Evolutionary conservation across 768 basidiomycete species (phyloP).

Genomic region (Clitopilus passeckerianus): DNA sequence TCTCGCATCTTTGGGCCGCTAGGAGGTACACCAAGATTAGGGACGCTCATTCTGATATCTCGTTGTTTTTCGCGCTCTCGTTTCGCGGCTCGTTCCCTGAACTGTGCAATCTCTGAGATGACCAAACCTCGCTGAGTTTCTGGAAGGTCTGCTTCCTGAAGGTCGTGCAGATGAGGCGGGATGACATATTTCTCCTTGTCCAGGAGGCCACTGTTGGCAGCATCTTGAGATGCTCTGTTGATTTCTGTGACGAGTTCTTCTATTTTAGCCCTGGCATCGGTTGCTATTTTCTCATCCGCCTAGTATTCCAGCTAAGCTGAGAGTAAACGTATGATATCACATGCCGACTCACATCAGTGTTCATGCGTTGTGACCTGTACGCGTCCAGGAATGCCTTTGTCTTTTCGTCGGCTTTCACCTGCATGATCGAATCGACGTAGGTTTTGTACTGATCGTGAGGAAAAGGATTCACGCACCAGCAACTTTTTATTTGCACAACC

Average conservation of each 20-base stretch:
- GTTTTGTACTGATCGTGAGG: constrained; percentile 35
- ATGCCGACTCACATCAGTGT: constrained; percentile 62
- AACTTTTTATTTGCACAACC: constrained; percentile 47
- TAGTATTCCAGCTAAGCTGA: constrained; percentile 22
- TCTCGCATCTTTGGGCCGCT: constrained; percentile 76
- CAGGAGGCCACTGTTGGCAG: constrained; percentile 66
- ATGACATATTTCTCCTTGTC: constrained; percentile 88
- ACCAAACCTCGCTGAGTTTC: constrained; percentile 91
- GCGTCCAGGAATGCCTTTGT: constrained; percentile 85
- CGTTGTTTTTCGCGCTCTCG: constrained; percentile 84
- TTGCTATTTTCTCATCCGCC: constrained; percentile 65
- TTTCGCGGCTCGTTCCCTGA: constrained; percentile 91
- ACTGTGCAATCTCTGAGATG: constrained; percentile 94
- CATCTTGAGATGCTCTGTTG: constrained; percentile 66
- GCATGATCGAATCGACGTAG: constrained; percentile 28
- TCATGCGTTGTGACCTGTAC: constrained; percentile 73
- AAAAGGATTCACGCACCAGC: constrained; percentile 52
- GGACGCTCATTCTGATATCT: constrained; percentile 62
- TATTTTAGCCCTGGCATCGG: constrained; percentile 61
- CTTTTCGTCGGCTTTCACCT: constrained; percentile 97
- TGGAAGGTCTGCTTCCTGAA: constrained; percentile 94
- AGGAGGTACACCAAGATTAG: constrained; percentile 36
- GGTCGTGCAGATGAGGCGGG: constrained; percentile 93
- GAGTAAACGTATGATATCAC: neutral
- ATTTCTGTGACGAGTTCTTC: constrained; percentile 67